Base-by-base conservation (phyloP, 2,329 filamentous ascomycete genomes). In the Cytospora mali region DNA sequence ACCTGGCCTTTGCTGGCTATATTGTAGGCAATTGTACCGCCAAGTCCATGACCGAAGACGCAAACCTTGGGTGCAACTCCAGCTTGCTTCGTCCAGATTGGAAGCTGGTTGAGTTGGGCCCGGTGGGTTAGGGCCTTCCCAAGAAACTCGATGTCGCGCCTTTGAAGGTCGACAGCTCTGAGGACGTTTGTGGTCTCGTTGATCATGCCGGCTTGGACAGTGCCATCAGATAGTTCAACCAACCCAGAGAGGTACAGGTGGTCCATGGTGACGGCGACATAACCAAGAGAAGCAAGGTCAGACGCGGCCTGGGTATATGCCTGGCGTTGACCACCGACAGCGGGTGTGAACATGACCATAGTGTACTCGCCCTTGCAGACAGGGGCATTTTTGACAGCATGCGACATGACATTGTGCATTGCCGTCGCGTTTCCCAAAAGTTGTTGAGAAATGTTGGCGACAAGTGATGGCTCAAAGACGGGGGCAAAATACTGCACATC, bases 391-490 rank as follows among this genome's bases (percentile, higher is more conserved):
- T 11, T 7, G 6, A 61, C 9, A 23, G 57, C 60, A 16, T 42
- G 52, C 27, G 61, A 53, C 48, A 35, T 51, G 42, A 65, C 49
- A 46, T 65, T 65, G 49, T 65, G 63, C 35, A 65, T 42, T 2
- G 48, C 35, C 5, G 18, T 16, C 25, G 48, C 4, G 18, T 31
- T 18, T 21, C 39, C 25, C 25, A 52, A 39, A 10, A 39, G 11
- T 25, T 23, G 31, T 11, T 16, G 35, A 6, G 54, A 52, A 11
- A 65, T 49, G 11, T 46, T 52, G 29, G n/a, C 29, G 5, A 65
- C 52, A 53, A 61, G 49, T n/a, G 48, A 18, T 13, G 51, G 29
- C 6, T 56, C 28, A 39, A 65, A 65, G 29, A 65, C 53, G 3
- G 52, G 52, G 14, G 55, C 52, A 52, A 49, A 52, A 28, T 54